Conservation (phyloP, 176 grass and related monocot genomes). For the Oryza nivara region DNA sequence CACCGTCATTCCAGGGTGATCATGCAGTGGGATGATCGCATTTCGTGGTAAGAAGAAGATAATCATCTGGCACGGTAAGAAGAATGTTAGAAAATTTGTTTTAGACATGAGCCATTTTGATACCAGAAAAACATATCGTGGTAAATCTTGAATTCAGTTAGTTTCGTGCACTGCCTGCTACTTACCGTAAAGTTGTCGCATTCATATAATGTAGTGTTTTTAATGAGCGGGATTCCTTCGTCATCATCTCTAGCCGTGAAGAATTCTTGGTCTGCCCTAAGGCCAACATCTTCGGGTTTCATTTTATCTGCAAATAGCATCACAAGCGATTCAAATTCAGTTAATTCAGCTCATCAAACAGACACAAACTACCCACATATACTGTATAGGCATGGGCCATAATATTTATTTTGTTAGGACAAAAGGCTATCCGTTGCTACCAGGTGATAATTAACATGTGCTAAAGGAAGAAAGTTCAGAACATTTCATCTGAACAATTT, state of each 20-base stretch:
- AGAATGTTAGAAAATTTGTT: slow-evolving; percentile 24
- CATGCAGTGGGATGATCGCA: slow-evolving; percentile 82
- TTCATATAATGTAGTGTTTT: slow-evolving; percentile 60
- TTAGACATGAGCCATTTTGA: not conserved
- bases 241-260: slow-evolving; percentile 42
- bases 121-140: not conserved
- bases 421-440: not conserved
- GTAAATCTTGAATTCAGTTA: not conserved
- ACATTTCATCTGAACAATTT: not conserved
- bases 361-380: not conserved
- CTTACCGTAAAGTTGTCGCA: slow-evolving; percentile 81
- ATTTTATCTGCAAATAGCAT: slow-evolving; percentile 62
- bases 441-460: not conserved
- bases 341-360: not conserved
- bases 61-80: slow-evolving; percentile 60
- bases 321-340: not conserved
- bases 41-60: slow-evolving; percentile 79
- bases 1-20: slow-evolving; percentile 96
- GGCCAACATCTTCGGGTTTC: slow-evolving; percentile 71
- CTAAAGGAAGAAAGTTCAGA: not conserved
- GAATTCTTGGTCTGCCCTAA: slow-evolving; percentile 57
- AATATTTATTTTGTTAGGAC: not conserved
- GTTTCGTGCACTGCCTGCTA: not conserved
- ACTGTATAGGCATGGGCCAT: not conserved
- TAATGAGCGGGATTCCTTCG: slow-evolving; percentile 50